Evolutionary conservation across 768 basidiomycete genomes (phyloP).

Genomic region (Amanita muscaria): DNA sequence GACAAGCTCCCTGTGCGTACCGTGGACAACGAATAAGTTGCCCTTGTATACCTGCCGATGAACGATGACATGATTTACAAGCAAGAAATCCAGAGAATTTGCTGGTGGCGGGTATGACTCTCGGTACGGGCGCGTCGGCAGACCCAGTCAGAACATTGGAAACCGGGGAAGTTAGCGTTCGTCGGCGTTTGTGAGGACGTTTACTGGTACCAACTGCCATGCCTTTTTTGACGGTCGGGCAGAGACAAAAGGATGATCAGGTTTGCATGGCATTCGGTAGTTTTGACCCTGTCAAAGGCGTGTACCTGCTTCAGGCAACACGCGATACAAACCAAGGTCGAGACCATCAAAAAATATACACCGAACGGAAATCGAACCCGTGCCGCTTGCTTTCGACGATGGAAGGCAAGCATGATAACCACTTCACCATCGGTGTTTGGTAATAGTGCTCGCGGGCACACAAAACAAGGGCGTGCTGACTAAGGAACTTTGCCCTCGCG

Average conservation of each 20-base stretch:
- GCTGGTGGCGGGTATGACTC: not conserved
- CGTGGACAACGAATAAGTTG: conserved; percentile 7
- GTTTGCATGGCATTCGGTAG: conserved; percentile 1
- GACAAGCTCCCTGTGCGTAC: conserved; percentile 7
- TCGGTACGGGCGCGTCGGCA: not conserved
- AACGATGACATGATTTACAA: conserved; percentile 16
- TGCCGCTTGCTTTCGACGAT: conserved; percentile 21
- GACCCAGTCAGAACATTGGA: not conserved
- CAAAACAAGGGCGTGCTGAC: not conserved
- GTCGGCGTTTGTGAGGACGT: conserved; percentile 7
- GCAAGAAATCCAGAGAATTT: not conserved
- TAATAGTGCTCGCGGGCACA: not conserved
- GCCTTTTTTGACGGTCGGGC: not conserved
- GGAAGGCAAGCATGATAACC: conserved; percentile 93
- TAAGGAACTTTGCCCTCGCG: not conserved
- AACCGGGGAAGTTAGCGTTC: not conserved
- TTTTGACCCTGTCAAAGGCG: not conserved
- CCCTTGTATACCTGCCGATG: conserved; percentile 1
- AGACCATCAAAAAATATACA: conserved; percentile 1
- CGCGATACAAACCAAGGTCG: not conserved
- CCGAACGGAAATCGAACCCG: conserved; percentile 10
- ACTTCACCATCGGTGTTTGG: conserved; percentile 61
- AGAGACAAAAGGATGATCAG: not conserved
- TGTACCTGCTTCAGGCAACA: not conserved
- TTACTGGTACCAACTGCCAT: conserved; percentile 1